Percentiles rank a stretch among this genome's conserved stretches.
These are phyloP conservation scores for Plantago elongata DNA, from an alignment of 257 asterid genomes.

Conservation along the genomic window DNA sequence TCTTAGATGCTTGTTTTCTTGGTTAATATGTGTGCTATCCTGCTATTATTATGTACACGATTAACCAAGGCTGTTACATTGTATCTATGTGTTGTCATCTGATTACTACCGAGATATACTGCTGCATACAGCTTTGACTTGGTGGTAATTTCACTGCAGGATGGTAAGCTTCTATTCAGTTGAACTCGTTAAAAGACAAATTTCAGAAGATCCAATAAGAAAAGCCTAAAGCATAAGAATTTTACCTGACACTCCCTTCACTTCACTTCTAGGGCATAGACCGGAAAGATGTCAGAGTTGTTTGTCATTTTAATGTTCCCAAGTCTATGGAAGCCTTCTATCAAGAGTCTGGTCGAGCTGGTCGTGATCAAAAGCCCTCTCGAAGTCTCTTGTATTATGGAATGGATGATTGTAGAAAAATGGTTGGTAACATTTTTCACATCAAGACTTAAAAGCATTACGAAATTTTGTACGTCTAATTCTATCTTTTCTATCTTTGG, in stretches of 20 bases:
- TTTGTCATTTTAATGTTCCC: conserved; percentile 91
- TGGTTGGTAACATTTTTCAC: conserved; percentile 44
- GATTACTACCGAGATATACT: conserved; percentile 36
- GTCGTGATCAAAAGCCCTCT: conserved; percentile 95
- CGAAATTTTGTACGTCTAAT: too few relatives aligned
- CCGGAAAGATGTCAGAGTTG: conserved; percentile 88
- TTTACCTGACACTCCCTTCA: neutral
- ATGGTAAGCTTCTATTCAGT: conserved; percentile 58
- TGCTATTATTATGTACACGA: neutral
- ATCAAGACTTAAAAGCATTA: neutral
- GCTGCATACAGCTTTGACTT: conserved; percentile 34
- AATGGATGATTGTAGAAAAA: conserved; percentile 72
- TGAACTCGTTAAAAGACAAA: conserved; percentile 13
- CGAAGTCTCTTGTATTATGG: conserved; percentile 88
- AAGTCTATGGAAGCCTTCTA: conserved; percentile 97
- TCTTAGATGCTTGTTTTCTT: too few relatives aligned
- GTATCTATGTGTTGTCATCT: conserved; percentile 24
- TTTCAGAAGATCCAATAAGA: conserved; percentile 16
- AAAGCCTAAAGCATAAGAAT: conserved; percentile 14
- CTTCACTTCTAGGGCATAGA: conserved; percentile 70
- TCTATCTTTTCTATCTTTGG: conserved; percentile 4
- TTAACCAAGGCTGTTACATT: conserved; percentile 23
- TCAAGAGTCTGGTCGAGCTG: conserved; percentile 99
- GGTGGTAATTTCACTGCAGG: conserved; percentile 51
- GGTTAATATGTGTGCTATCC: neutral